These are phyloP conservation scores for Rhodotorula sp. DNA, from an alignment of 1,284 basidiomycete species.

Conservation along the genomic window DNA sequence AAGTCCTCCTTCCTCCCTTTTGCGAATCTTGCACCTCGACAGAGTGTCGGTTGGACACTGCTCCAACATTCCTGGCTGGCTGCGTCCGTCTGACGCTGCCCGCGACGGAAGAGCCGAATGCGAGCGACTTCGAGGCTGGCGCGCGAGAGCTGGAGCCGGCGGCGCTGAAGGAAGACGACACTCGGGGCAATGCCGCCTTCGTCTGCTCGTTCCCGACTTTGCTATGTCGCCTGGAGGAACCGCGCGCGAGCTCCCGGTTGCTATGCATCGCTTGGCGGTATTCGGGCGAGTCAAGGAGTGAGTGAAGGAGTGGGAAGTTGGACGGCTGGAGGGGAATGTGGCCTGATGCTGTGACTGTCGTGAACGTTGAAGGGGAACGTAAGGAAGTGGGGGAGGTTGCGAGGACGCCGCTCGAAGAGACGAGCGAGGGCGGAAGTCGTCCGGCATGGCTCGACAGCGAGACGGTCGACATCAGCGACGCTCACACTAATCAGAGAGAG, in stretches of 20 bases:
- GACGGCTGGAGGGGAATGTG: not conserved
- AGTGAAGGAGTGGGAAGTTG: conserved; percentile 12
- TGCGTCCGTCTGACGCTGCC: not conserved
- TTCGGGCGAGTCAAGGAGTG: conserved; percentile 5
- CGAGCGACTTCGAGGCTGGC: no score
- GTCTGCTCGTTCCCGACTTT: no score
- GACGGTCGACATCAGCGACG: not conserved
- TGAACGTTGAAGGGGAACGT: not conserved
- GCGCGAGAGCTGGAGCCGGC: no score
- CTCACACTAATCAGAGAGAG: not conserved
- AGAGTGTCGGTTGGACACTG: no score
- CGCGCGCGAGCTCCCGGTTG: not conserved
- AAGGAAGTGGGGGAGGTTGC: no score
- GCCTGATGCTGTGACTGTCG: not conserved
- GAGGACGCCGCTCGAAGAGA: no score
- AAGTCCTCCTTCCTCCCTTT: no score
- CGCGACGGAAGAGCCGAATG: not conserved
- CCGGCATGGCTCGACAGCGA: not conserved
- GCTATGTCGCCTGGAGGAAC: not conserved
- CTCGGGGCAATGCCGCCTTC: not conserved
- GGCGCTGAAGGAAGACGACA: not conserved
- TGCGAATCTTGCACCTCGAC: no score
- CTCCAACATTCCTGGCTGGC: no score
- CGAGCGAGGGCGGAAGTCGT: not conserved
- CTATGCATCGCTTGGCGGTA: not conserved